Percentiles rank a stretch among this genome's conserved stretches.
phyloP scores from a whole-genome alignment of 2,329 filamentous ascomycete genomes.

The Fusarium neocosmosporiellum region DNA sequence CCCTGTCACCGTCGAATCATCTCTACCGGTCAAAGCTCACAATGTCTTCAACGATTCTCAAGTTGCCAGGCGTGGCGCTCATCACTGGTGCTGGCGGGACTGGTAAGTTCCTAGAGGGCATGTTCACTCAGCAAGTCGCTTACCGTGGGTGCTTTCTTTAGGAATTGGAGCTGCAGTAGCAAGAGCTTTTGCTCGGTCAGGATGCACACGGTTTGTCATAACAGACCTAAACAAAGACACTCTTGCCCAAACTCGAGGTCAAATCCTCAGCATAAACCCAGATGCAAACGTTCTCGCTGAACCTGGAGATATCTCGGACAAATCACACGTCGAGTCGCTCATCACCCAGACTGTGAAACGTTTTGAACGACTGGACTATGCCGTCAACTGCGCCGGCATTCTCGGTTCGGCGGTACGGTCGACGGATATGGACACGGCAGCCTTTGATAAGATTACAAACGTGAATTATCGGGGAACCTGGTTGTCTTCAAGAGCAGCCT shows the following conservation, averaged over 20 bases:
- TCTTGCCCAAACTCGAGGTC: not conserved
- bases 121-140: not conserved
- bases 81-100: constrained; percentile 54
- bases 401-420: constrained; percentile 44
- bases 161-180: not conserved
- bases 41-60: constrained; percentile 6
- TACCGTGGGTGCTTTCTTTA: not conserved
- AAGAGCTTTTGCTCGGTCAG: not conserved
- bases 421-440: constrained; percentile 57
- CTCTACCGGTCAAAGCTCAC: not conserved
- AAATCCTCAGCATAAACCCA: not conserved
- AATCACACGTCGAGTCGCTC: constrained; percentile 55
- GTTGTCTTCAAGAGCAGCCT: constrained; percentile 57
- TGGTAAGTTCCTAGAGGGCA: not conserved
- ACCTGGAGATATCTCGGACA: constrained; percentile 57
- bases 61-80: constrained; percentile 58
- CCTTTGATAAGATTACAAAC: constrained; percentile 64
- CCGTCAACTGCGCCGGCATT: constrained; percentile 67
- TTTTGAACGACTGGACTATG: constrained; percentile 65
- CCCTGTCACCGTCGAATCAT: not conserved
- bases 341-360: constrained; percentile 43
- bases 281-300: not conserved
- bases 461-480: constrained; percentile 66
- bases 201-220: not conserved
- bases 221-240: not conserved